Conservation (phyloP, 2,329 filamentous ascomycete genomes). For the Aureobasidium lini region DNA sequence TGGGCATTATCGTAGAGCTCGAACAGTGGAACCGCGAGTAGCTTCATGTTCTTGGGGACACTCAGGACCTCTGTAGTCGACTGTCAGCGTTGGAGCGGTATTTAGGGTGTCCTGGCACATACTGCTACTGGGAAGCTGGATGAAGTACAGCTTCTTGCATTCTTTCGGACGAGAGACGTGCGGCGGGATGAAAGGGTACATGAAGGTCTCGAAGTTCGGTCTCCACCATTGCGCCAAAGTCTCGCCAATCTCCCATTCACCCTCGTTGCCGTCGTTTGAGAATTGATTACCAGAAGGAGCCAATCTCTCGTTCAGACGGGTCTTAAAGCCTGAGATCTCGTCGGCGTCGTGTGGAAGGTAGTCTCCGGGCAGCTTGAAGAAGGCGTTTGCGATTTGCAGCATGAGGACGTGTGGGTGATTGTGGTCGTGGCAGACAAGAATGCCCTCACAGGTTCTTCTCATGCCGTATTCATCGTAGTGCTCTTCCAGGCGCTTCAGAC, state of each 20-base stretch:
- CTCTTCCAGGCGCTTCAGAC: conserved; percentile 89
- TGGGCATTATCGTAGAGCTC: conserved; percentile 97
- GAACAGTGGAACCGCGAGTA: conserved; percentile 91
- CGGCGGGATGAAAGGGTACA: conserved; percentile 96
- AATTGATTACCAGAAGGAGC: conserved; percentile 71
- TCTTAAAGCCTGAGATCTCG: conserved; percentile 91
- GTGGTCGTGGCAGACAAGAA: conserved; percentile 96
- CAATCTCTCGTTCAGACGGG: conserved; percentile 81
- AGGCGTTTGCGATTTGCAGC: conserved; percentile 98
- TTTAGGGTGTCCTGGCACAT: conserved; percentile 30
- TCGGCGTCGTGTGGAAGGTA: conserved; percentile 86
- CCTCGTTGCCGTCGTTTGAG: conserved; percentile 54
- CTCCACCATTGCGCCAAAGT: conserved; percentile 98
- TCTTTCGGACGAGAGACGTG: conserved; percentile 96
- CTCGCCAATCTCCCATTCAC: conserved; percentile 87
- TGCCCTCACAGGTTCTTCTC: conserved; percentile 93
- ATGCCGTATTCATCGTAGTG: conserved; percentile 90
- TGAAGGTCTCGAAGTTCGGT: conserved; percentile 98
- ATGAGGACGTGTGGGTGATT: conserved; percentile 98
- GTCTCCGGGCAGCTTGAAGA: conserved; percentile 97
- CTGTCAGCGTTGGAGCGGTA: background rate
- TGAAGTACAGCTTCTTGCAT: conserved; percentile 98
- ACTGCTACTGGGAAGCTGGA: conserved; percentile 89
- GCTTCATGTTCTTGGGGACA: conserved; percentile 99
- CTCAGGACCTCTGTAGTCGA: conserved; percentile 71